Conservation (phyloP, 495 filamentous ascomycete genomes). For the Parmelia sp. region DNA sequence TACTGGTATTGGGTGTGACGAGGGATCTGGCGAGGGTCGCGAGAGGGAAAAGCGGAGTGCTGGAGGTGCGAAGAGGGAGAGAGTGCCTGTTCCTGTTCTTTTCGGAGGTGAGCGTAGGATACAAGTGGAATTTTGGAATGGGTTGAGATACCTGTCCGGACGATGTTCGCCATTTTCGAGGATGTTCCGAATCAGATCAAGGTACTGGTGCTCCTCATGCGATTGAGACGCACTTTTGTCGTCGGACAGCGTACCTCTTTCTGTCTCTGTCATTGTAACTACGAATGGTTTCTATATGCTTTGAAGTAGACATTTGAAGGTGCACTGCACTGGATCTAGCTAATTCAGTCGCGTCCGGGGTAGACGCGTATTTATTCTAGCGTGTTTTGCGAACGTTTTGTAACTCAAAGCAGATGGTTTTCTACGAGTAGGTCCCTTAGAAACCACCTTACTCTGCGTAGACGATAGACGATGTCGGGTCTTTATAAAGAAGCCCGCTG, state of each 20-base stretch:
- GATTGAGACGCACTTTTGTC: conserved; percentile 16
- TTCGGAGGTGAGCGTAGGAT: neutral
- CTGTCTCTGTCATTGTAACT: conserved; percentile 10
- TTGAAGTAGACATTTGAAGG: neutral
- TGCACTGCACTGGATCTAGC: neutral
- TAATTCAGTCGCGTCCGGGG: neutral
- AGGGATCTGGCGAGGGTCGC: conserved; percentile 34
- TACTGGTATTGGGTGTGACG: conserved; percentile 44
- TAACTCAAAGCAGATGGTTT: neutral
- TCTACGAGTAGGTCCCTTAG: no score
- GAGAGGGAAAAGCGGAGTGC: conserved; percentile 83
- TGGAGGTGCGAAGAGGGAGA: conserved; percentile 77
- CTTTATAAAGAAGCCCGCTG: no score
- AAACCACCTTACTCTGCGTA: no score
- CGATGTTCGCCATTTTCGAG: conserved; percentile 69
- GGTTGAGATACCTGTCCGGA: conserved; percentile 55
- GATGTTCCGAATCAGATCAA: conserved; percentile 69
- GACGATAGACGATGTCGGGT: no score
- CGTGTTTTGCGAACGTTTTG: neutral
- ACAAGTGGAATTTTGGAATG: neutral
- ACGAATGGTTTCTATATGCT: no score
- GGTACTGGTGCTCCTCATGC: conserved; percentile 73
- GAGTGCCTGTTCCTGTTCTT: conserved; percentile 89
- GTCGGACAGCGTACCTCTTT: neutral
- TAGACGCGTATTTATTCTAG: neutral